Conservation (phyloP, 768 basidiomycete species). For the Leccinum fibrillosum region DNA sequence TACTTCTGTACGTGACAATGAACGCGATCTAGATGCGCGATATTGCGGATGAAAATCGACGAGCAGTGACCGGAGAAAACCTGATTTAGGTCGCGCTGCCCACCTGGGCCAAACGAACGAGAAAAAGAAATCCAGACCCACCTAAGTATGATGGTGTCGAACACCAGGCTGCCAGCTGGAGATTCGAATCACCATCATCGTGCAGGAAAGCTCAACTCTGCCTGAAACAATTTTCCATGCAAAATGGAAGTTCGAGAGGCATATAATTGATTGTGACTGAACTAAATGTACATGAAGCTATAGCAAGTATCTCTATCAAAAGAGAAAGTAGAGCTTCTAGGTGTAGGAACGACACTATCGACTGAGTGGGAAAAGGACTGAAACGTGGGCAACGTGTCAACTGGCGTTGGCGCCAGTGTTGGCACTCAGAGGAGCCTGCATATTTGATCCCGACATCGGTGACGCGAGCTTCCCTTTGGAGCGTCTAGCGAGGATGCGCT, state of each 20-base stretch:
- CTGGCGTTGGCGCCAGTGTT: not conserved
- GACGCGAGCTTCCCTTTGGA: not conserved
- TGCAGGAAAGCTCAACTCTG: too few species aligned
- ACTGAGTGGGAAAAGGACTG: not conserved
- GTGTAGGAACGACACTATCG: not conserved
- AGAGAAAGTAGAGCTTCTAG: not conserved
- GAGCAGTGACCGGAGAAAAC: too few species aligned
- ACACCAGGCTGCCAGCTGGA: too few species aligned
- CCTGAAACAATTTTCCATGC: not conserved
- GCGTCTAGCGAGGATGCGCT: constrained; percentile 15
- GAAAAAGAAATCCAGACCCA: not conserved
- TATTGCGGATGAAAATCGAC: not conserved
- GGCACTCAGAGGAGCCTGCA: not conserved
- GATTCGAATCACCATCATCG: too few species aligned
- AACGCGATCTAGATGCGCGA: constrained; percentile 6
- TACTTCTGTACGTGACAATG: constrained; percentile 2
- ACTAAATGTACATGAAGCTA: not conserved
- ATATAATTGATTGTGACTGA: too few species aligned
- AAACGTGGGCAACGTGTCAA: not conserved
- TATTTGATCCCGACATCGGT: not conserved
- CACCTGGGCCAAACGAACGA: too few species aligned
- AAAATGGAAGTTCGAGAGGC: not conserved
- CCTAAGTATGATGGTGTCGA: not conserved
- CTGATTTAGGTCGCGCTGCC: too few species aligned
- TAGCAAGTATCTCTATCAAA: not conserved